Base-by-base conservation (phyloP, 768 basidiomycete species). In the Tulasnella sp. region DNA sequence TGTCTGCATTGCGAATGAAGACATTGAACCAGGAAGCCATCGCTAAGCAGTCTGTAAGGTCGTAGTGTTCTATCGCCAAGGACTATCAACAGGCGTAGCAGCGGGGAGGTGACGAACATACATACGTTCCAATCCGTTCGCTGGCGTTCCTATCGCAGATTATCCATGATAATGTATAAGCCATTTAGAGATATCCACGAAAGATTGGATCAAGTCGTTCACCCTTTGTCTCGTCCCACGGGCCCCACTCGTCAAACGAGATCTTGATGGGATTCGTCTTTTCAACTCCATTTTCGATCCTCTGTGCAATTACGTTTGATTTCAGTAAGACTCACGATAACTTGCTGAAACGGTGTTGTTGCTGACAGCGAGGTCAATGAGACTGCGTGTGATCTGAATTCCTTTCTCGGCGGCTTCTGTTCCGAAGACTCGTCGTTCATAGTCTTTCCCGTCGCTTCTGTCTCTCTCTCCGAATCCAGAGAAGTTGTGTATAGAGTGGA, bases 11-110 rank as follows among this genome's bases (percentile, higher is more conserved):
- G 22, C 89, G 84, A 6, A 89, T 85, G 77, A 90, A 87, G 5
- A 89, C 86, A 79, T 89, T 89, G 73, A 90, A 81, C 88, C 89
- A 90, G 8, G 87, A 83, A 2, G 87, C 87, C 71, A 90, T 88
- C 19, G 88, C 89, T 3, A 88, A 81, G 40, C 87, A 87, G 79
- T 88, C 88, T 11, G 86, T 87, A 22, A 86, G 82, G 77, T 88
- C 87, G 78, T 88, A 89, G 72, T 84, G 84, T 80, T 88, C 87
- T 78, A 54, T 40, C 14, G 12, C 36, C 7, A 17, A 71, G 40
- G 14, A 40, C 36, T 37, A 19, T 38, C 31, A 31, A 3, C 42
- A 45, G 15, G 15, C 14, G 42, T 2, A 45, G 19, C 15, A 14
- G 14, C 14, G 14, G 42, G 15, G 42, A 14, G n/a, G n/a, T n/a